Base-by-base conservation (phyloP, 2,329 filamentous ascomycete species). In the Pezicula rhizophila region DNA sequence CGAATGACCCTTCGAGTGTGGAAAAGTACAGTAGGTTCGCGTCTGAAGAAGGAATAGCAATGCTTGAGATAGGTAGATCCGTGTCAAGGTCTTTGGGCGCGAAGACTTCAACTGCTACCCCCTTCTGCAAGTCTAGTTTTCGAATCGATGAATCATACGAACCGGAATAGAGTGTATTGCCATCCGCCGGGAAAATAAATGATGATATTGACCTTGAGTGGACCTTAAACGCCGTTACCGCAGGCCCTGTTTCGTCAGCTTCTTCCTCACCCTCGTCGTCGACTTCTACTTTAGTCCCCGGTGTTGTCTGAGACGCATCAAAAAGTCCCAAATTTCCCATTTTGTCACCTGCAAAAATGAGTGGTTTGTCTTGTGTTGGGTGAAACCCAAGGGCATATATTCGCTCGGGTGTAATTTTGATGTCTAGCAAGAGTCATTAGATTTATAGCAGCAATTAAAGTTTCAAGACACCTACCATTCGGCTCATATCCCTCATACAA, bases 141-240 rank as follows among this genome's bases (percentile, higher is more conserved):
- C 93, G 82, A 48, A 99, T 89, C 0, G 89, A 91, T 0, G 89
- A 93, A 67, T 99, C 93, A 65, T 99, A 97, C 0, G 91, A 96
- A 0, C 87, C 83, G 0, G 90, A 89, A 60, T 85, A 95, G 0
- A 99, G 75, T 0, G 82, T 78, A 38, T 89, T 90, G 0, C 79
- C 72, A 49, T 95, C 87, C 12, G 78, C 75, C 0, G 85, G 80
- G 57, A 95, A 88, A 25, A 87, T 78, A 63, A 97, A 89, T 0
- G 87, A 84, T 1, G 88, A 84, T 45, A 99, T 95, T 0, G 93
- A 96, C 10, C 91, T 78, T 0, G 87, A 84, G 57, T 99, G 93
- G 1, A 89, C 84, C 63, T 97, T 96, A 64, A 96, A 86, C 0
- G 88, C 91, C 0, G 89, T 87, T 14, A 97, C 88, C n/a, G 82